Percentiles rank a stretch among this genome's conserved stretches.
phyloP scores from a whole-genome alignment of 2,329 filamentous ascomycete genomes.

The Teratosphaeria viscida region DNA sequence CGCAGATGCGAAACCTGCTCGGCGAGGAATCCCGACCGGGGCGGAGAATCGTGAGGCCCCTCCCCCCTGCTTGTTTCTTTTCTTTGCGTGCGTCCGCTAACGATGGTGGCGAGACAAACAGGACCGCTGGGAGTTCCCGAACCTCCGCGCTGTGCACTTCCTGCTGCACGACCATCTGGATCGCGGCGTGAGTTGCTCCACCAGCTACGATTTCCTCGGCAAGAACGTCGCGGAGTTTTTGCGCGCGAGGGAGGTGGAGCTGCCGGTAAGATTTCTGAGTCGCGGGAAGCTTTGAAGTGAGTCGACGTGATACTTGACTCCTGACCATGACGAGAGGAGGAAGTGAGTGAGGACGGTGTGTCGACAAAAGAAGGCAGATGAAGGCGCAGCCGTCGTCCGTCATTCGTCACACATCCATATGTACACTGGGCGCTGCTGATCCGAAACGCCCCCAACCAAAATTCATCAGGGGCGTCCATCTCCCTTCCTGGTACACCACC shows the following conservation, averaged over 20 bases:
- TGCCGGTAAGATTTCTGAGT: slow-evolving; percentile 22
- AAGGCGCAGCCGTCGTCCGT: too few relatives aligned
- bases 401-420: background rate
- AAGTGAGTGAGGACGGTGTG: too few relatives aligned
- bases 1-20: slow-evolving; percentile 19
- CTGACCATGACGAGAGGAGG: too few relatives aligned
- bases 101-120: background rate
- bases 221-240: slow-evolving; percentile 27
- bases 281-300: slow-evolving; percentile 14
- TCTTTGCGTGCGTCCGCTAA: background rate
- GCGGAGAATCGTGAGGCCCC: slow-evolving; percentile 21
- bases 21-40: slow-evolving; percentile 25
- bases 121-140: slow-evolving; percentile 26
- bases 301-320: background rate
- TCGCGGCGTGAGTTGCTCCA: slow-evolving; percentile 23
- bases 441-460: too few relatives aligned
- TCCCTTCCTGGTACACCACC: background rate
- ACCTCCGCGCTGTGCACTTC: slow-evolving; percentile 25
- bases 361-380: too few relatives aligned
- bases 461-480: background rate
- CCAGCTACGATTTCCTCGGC: slow-evolving; percentile 22
- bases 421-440: background rate
- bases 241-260: slow-evolving; percentile 19
- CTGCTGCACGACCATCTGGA: slow-evolving; percentile 25
- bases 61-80: too few relatives aligned